Base-by-base conservation (phyloP, 2,329 filamentous ascomycete species). In the Botrytis porri region DNA sequence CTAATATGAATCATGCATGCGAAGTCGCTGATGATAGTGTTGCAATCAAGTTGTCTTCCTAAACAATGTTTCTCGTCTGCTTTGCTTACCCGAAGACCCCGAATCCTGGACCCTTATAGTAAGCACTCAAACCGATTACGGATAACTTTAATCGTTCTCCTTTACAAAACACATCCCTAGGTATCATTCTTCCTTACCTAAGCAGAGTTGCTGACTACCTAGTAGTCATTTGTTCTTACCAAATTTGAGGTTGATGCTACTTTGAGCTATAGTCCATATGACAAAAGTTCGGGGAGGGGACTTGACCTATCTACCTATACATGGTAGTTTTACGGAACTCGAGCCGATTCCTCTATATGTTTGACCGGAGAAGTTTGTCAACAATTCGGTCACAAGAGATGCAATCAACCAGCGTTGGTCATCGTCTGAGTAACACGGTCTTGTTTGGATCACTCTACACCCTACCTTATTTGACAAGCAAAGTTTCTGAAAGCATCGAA, bases 401-500 rank as follows among this genome's bases (percentile, higher is more conserved):
- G 25, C 64, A 41, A 25, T 57, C n/a, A 43, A 67, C 10, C 10
- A 57, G 37, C n/a, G 9, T 41, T 32, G 25, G 10, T 25, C 6
- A 67, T 32, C 3, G 20, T 41, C 20, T 32, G 37, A 57, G 48
- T 57, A 18, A 41, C 35, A 57, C 22, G n/a, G 18, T 32, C n/a
- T 41, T 67, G 65, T 48, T 57, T 67, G n/a, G 39, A n/a, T 57
- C 57, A 16, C 48, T 67, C 16, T 7, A 18, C 7, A 5, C 18
- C 4, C n/a, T 20, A 57, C 37, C 10, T 35, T 32, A 29, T 57
- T 57, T 67, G 37, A 22, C 48, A 57, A 57, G 39, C n/a, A 57
- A 57, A 57, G 65, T n/a, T 41, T 57, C 35, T 43, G n/a, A 32
- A 67, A 57, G 57, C n/a, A 32, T 32, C 65, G 29, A 57, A 67